Evolutionary conservation across 345 rosid genomes (phyloP).

Genomic region (Linum tenue): DNA sequence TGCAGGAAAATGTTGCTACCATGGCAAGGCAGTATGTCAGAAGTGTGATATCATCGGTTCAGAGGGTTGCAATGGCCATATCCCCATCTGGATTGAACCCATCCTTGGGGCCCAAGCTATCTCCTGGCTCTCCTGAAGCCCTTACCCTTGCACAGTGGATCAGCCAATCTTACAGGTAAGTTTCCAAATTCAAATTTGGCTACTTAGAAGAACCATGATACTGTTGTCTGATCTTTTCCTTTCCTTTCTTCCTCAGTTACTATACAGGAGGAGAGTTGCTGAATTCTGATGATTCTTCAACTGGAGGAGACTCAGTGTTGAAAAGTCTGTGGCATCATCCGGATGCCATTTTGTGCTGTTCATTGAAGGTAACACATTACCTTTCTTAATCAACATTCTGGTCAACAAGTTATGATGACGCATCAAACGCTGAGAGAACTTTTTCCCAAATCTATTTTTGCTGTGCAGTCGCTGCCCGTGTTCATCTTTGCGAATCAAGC

Average conservation of each 20-base stretch:
- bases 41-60: conserved; percentile 86
- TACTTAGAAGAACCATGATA: background rate
- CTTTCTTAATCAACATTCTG: background rate
- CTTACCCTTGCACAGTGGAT: conserved; percentile 87
- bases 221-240: conserved; percentile 9
- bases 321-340: conserved; percentile 82
- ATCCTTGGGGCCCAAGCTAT: conserved; percentile 52
- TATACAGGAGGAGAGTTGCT: conserved; percentile 68
- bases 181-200: background rate
- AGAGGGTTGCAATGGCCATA: conserved; percentile 93
- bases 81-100: conserved; percentile 78
- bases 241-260: conserved; percentile 32
- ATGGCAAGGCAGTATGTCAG: conserved; percentile 94
- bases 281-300: conserved; percentile 39
- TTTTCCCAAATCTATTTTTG: background rate
- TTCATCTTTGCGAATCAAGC: conserved; percentile 95
- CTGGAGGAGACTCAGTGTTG: conserved; percentile 41
- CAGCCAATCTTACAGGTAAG: conserved; percentile 71
- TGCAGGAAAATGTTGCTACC: conserved; percentile 84
- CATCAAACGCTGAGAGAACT: background rate
- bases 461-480: conserved; percentile 68
- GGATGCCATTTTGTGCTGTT: conserved; percentile 90
- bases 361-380: conserved; percentile 51
- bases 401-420: background rate
- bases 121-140: conserved; percentile 92